Conservation (phyloP, 768 basidiomycete species). For the Cyclocybe aegerita region DNA sequence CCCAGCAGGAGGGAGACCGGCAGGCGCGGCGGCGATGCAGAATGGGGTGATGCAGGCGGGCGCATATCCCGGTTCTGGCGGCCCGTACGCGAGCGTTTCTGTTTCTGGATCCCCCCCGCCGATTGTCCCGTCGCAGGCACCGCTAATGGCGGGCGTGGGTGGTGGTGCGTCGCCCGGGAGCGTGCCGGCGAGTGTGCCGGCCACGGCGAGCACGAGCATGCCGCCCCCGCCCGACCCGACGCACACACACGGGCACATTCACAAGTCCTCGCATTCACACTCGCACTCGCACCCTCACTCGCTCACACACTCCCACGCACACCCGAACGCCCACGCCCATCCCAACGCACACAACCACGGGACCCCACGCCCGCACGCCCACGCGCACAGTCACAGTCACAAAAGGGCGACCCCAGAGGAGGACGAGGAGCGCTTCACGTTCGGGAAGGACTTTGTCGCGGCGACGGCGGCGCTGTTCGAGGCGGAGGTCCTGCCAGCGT, state of each 20-base stretch:
- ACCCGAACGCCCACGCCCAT: not conserved
- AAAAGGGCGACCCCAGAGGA: conserved; percentile 18
- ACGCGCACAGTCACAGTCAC: not conserved
- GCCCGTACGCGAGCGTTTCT: too few species aligned
- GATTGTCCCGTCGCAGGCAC: not conserved
- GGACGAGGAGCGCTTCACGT: conserved; percentile 36
- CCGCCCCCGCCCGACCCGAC: too few species aligned
- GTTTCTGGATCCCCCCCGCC: not conserved
- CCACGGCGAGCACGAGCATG: too few species aligned
- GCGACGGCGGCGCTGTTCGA: conserved; percentile 32
- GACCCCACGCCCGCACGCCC: not conserved
- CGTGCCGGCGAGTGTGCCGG: not conserved
- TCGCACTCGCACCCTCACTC: not conserved
- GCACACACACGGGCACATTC: too few species aligned
- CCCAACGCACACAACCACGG: not conserved
- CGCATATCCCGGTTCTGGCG: not conserved
- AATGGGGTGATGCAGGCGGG: too few species aligned
- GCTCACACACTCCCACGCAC: not conserved
- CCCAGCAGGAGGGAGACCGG: too few species aligned
- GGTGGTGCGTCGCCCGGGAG: too few species aligned
- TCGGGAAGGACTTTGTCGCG: conserved; percentile 33
- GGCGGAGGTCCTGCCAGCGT: conserved; percentile 31
- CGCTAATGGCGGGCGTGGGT: not conserved
- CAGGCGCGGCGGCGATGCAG: too few species aligned
- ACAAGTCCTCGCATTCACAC: too few species aligned